Percentiles rank a stretch among this genome's conserved stretches.
phyloP scores from a whole-genome alignment of 805 yeast genomes.

The Hanseniaspora mollemarum region DNA sequence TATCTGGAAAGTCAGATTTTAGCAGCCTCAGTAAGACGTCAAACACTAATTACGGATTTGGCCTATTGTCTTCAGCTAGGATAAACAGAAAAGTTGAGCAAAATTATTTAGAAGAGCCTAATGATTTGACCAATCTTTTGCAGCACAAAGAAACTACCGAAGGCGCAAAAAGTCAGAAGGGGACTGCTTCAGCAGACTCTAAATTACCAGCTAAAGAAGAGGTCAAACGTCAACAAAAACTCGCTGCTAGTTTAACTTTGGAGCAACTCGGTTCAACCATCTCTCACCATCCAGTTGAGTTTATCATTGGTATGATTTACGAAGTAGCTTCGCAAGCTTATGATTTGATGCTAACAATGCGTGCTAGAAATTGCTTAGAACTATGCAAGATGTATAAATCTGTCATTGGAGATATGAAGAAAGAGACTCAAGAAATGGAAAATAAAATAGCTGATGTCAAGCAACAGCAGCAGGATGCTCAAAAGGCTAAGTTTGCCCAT shows the following conservation, averaged over 20 bases:
- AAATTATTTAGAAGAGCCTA: slow-evolving; percentile 23
- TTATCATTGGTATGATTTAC: slow-evolving; percentile 46
- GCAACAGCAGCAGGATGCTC: neutral
- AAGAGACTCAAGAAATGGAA: slow-evolving; percentile 1
- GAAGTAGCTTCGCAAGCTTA: slow-evolving; percentile 51
- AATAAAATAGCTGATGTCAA: slow-evolving; percentile 5
- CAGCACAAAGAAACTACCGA: neutral
- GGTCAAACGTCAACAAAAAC: neutral
- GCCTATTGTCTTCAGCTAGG: slow-evolving; percentile 25
- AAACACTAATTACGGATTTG: slow-evolving; percentile 21
- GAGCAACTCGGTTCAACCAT: slow-evolving; percentile 48
- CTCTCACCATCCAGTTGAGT: slow-evolving; percentile 45
- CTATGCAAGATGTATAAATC: slow-evolving; percentile 16
- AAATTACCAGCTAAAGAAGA: slow-evolving; percentile 16
- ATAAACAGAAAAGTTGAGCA: slow-evolving; percentile 24
- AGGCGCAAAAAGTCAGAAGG: neutral
- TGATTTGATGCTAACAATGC: slow-evolving; percentile 48
- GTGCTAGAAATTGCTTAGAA: slow-evolving; percentile 28
- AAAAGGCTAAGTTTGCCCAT: slow-evolving; percentile 9
- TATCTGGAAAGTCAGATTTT: neutral
- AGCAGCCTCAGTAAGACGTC: neutral
- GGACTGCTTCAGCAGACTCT: neutral
- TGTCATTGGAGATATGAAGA: neutral
- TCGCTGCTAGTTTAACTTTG: slow-evolving; percentile 34
- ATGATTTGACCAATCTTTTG: neutral